Conservation (phyloP, 305 asterid species). For the Fraxinus platypoda region DNA sequence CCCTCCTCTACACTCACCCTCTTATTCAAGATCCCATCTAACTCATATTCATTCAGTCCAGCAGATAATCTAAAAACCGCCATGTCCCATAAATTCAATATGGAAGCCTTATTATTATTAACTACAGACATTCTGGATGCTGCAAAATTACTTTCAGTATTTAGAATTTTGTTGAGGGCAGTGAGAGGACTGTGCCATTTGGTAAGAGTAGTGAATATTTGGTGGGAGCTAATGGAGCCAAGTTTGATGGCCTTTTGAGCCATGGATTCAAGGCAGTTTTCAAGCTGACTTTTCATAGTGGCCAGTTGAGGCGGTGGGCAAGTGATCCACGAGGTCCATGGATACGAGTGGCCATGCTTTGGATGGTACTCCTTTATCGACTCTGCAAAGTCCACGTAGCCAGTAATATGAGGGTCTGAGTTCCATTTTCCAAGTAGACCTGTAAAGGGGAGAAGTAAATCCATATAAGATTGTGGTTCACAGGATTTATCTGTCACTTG, state of each 20-base stretch:
- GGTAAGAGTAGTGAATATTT: slow-evolving; percentile 65
- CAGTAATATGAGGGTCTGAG: slow-evolving; percentile 80
- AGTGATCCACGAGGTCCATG: slow-evolving; percentile 82
- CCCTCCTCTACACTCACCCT: slow-evolving; percentile 47
- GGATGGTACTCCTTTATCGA: slow-evolving; percentile 75
- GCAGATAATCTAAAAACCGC: slow-evolving; percentile 61
- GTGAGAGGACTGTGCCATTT: slow-evolving; percentile 87
- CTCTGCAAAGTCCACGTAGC: slow-evolving; percentile 88
- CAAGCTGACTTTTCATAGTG: slow-evolving; percentile 57
- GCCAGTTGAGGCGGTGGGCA: slow-evolving; percentile 58
- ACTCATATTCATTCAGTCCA: slow-evolving; percentile 58
- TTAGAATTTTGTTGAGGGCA: slow-evolving; percentile 62
- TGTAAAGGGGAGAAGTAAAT: slow-evolving; percentile 28
- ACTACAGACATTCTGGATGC: slow-evolving; percentile 30
- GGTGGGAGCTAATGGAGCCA: slow-evolving; percentile 81
- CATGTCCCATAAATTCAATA: slow-evolving; percentile 71
- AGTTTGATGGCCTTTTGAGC: slow-evolving; percentile 58
- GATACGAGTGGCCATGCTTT: slow-evolving; percentile 74
- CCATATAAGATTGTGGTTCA: slow-evolving; percentile 13
- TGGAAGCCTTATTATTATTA: slow-evolving; percentile 36
- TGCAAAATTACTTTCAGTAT: slow-evolving; percentile 11
- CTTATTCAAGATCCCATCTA: slow-evolving; percentile 41
- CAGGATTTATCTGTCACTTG: neutral
- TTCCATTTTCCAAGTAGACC: slow-evolving; percentile 86
- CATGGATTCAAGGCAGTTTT: slow-evolving; percentile 73